Percentiles rank a stretch among this genome's conserved stretches.
phyloP scores from a whole-genome alignment of 1,139 yeast genomes.

The Waltiozyma sp. region DNA sequence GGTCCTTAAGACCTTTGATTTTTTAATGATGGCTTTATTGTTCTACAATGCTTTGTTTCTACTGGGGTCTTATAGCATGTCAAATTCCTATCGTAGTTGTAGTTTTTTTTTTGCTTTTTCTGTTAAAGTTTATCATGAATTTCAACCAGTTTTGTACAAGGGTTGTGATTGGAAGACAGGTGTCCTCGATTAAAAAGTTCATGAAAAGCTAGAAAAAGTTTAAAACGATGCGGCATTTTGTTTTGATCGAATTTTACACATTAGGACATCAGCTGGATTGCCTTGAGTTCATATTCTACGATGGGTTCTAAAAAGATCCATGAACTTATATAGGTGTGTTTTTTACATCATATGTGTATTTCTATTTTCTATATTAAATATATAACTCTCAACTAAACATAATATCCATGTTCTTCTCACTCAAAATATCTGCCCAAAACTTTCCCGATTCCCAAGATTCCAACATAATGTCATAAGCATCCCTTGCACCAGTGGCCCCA shows the following conservation, averaged over 20 bases:
- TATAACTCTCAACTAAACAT: conserved; percentile 36
- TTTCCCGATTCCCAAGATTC: conserved; percentile 47
- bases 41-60: not conserved
- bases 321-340: no score
- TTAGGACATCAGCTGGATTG: no score
- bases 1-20: no score
- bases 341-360: no score
- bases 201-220: no score
- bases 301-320: no score
- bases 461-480: conserved; percentile 38
- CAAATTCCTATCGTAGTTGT: not conserved
- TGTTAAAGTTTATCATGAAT: not conserved
- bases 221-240: no score
- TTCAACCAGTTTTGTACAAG: not conserved
- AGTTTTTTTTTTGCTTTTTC: not conserved
- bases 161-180: not conserved
- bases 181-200: not conserved
- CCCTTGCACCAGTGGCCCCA: conserved; percentile 41
- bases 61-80: not conserved
- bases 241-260: no score
- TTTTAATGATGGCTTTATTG: no score
- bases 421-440: conserved; percentile 46
- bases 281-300: no score
- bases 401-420: conserved; percentile 33
- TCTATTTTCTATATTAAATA: no score